Evolutionary conservation across 495 filamentous ascomycete genomes (phyloP).

Genomic region (Pseudoneurospora amorphoporcata): DNA sequence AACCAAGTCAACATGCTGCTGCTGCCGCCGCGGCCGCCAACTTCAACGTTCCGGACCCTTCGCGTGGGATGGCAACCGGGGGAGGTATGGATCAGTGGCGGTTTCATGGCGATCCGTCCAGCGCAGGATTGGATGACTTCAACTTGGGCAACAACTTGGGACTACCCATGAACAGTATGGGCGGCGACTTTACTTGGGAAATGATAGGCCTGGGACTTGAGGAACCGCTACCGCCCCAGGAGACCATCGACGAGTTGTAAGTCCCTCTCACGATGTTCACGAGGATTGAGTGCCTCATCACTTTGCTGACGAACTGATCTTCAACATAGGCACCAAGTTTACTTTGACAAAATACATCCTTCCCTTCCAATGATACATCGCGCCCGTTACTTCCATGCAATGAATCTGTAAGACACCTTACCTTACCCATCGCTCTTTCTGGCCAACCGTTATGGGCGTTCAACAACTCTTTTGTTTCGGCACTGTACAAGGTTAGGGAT

Average conservation of each 20-base stretch:
- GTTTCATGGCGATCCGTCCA: conserved; percentile 39
- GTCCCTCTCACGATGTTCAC: conserved; percentile 12
- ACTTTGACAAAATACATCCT: conserved; percentile 83
- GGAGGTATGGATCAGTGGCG: conserved; percentile 42
- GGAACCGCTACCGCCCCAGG: conserved; percentile 78
- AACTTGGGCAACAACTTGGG: conserved; percentile 38
- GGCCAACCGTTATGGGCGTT: not conserved
- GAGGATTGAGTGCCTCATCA: not conserved
- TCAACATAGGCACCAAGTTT: conserved; percentile 59
- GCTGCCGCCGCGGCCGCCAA: conserved; percentile 21
- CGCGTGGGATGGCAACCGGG: conserved; percentile 32
- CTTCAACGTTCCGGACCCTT: conserved; percentile 36
- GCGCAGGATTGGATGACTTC: conserved; percentile 35
- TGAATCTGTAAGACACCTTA: conserved; percentile 51
- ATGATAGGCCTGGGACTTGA: conserved; percentile 91
- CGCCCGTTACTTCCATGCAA: conserved; percentile 69
- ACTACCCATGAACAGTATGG: conserved; percentile 23
- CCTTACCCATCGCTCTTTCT: not conserved
- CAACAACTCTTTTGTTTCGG: not conserved
- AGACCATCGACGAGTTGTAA: conserved; percentile 85
- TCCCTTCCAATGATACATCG: conserved; percentile 82
- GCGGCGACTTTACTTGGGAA: conserved; percentile 61
- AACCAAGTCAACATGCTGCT: conserved; percentile 21
- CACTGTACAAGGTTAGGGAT: not conserved
- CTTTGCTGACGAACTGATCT: not conserved